A percentile compares a stretch with the other conserved stretches of the same genome.
Evolutionary conservation across 2,329 filamentous ascomycete species (phyloP).

Genomic region (Colletotrichum caudatum): DNA sequence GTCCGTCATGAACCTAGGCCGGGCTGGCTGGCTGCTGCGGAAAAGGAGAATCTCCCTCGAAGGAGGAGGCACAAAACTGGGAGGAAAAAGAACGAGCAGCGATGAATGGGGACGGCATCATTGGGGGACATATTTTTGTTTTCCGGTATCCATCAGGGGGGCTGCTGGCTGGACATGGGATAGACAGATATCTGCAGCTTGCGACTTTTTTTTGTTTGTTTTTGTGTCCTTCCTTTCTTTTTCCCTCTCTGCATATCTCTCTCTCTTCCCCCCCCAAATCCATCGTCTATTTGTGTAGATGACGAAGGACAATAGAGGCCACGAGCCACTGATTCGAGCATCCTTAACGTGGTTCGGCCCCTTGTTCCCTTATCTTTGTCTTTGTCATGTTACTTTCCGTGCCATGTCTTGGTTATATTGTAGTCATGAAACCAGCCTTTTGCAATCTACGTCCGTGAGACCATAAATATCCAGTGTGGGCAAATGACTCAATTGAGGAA

Average conservation of each 20-base stretch:
- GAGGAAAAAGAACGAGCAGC: slow-evolving; percentile 18
- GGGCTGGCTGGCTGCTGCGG: slow-evolving; percentile 14
- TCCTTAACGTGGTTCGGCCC: neutral
- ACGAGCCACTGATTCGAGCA: slow-evolving; percentile 26
- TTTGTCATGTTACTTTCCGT: neutral
- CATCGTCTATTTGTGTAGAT: slow-evolving; percentile 35
- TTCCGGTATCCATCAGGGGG: slow-evolving; percentile 20
- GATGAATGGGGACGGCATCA: slow-evolving; percentile 24
- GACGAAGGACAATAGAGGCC: slow-evolving; percentile 41
- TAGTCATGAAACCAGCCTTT: neutral
- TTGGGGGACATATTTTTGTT: slow-evolving; percentile 11
- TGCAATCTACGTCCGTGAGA: neutral
- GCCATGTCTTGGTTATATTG: neutral
- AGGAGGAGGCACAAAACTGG: slow-evolving; percentile 1
- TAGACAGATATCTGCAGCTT: slow-evolving; percentile 37
- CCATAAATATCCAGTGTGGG: neutral
- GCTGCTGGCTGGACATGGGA: slow-evolving; percentile 37
- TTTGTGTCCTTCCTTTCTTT: neutral
- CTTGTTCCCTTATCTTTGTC: neutral
- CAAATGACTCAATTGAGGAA: neutral
- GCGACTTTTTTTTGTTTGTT: slow-evolving; percentile 12
- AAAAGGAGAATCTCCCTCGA: slow-evolving; percentile 1
- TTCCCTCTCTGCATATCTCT: too few relatives aligned
- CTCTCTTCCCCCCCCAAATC: neutral
- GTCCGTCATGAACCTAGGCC: slow-evolving; percentile 17